phyloP scores from a whole-genome alignment of 495 filamentous ascomycete genomes.

The Penicillium egyptiacum region DNA sequence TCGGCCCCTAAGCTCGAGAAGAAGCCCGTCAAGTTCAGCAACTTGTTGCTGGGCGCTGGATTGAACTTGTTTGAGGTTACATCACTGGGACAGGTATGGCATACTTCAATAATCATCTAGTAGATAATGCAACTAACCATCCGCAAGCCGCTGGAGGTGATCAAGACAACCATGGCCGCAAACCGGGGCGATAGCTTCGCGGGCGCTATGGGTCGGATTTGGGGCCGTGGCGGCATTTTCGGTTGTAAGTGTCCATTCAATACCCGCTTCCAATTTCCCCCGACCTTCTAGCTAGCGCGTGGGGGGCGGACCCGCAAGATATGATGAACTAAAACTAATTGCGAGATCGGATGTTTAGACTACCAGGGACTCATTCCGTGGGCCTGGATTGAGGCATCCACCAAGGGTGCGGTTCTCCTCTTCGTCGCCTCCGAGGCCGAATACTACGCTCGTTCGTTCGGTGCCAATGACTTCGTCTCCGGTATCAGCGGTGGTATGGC shows the following conservation, averaged over 20 bases:
- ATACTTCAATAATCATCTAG: neutral
- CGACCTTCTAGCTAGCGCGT: slow-evolving; percentile 26
- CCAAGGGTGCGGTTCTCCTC: slow-evolving; percentile 97
- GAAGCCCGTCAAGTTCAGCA: slow-evolving; percentile 99
- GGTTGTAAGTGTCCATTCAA: slow-evolving; percentile 72
- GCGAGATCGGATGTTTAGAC: slow-evolving; percentile 54
- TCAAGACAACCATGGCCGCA: slow-evolving; percentile 99
- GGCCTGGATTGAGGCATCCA: slow-evolving; percentile 99
- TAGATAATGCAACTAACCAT: slow-evolving; percentile 21
- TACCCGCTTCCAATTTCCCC: slow-evolving; percentile 20
- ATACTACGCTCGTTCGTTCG: slow-evolving; percentile 78
- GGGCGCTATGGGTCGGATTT: slow-evolving; percentile 79
- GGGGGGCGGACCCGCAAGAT: slow-evolving; percentile 7
- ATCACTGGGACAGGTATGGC: slow-evolving; percentile 72
- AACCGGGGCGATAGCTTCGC: slow-evolving; percentile 87
- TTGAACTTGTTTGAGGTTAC: slow-evolving; percentile 98
- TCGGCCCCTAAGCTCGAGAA: slow-evolving; percentile 69
- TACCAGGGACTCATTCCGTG: slow-evolving; percentile 99
- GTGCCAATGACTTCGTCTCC: slow-evolving; percentile 79
- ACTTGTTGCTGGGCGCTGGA: slow-evolving; percentile 91
- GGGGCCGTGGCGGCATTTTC: slow-evolving; percentile 88
- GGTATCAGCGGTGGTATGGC: slow-evolving; percentile 91
- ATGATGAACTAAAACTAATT: slow-evolving; percentile 16
- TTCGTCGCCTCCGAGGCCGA: slow-evolving; percentile 99
- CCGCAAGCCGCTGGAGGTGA: slow-evolving; percentile 85